Percentiles rank a stretch among this genome's conserved stretches.
phyloP scores from a whole-genome alignment of 176 grass and related monocot genomes.

The Areca catechu region DNA sequence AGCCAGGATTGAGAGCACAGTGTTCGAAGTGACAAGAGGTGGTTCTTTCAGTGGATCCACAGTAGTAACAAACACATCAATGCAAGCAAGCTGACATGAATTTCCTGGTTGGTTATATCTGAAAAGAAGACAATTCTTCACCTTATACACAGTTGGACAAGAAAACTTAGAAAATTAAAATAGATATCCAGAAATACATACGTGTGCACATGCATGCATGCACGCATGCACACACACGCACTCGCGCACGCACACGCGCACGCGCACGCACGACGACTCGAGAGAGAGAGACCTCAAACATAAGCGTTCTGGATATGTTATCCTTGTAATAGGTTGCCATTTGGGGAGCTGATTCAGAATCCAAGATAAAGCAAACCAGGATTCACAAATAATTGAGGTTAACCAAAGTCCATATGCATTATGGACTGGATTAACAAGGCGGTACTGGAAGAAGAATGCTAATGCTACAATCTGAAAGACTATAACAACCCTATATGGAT shows the following conservation, averaged over 20 bases:
- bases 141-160: no score
- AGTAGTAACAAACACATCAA: constrained; percentile 88
- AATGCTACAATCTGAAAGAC: constrained; percentile 36
- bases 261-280: not conserved
- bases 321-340: constrained; percentile 86
- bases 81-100: constrained; percentile 54
- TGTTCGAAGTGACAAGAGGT: constrained; percentile 88
- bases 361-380: constrained; percentile 93
- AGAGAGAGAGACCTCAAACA: constrained; percentile 15
- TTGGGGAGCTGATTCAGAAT: constrained; percentile 98
- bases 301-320: constrained; percentile 80
- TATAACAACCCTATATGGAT: no score
- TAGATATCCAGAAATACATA: no score
- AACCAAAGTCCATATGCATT: constrained; percentile 83
- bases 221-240: no score
- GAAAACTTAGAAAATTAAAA: no score
- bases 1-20: constrained; percentile 83
- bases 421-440: constrained; percentile 65
- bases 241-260: no score
- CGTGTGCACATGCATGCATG: no score
- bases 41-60: constrained; percentile 96
- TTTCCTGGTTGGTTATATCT: constrained; percentile 87
- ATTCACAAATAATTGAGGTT: constrained; percentile 84
- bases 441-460: constrained; percentile 71
- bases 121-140: not conserved